Percentiles rank a stretch among this genome's conserved stretches.
These are phyloP conservation scores for Leccinum pachyderme DNA, from an alignment of 1,284 basidiomycete genomes.

Conservation along the genomic window DNA sequence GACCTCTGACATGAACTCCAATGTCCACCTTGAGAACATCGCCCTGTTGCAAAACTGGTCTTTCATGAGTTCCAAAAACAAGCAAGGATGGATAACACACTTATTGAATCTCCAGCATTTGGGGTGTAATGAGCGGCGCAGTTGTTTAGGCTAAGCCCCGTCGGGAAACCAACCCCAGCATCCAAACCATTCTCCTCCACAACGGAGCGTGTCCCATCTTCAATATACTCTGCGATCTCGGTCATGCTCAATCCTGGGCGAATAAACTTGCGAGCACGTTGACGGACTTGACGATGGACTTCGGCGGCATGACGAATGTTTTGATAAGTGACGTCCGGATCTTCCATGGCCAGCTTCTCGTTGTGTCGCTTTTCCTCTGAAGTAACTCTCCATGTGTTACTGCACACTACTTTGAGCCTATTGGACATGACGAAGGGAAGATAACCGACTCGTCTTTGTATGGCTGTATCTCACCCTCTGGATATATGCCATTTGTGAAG, in stretches of 20 bases:
- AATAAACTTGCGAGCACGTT: slow-evolving; percentile 80
- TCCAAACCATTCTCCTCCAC: slow-evolving; percentile 91
- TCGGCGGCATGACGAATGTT: slow-evolving; percentile 91
- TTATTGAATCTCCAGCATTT: slow-evolving; percentile 88
- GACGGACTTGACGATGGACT: slow-evolving; percentile 93
- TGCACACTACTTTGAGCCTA: slow-evolving; percentile 31
- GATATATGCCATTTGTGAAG: slow-evolving; percentile 84
- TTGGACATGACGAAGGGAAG: not conserved
- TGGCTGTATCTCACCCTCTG: slow-evolving; percentile 88
- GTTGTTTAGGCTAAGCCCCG: slow-evolving; percentile 91
- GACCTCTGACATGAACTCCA: slow-evolving; percentile 94
- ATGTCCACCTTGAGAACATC: slow-evolving; percentile 98
- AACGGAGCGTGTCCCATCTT: slow-evolving; percentile 85
- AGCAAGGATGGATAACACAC: slow-evolving; percentile 44
- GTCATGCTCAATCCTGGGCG: slow-evolving; percentile 94
- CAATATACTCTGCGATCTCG: slow-evolving; percentile 92
- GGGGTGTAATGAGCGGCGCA: slow-evolving; percentile 98
- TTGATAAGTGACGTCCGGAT: slow-evolving; percentile 83
- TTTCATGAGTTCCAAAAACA: slow-evolving; percentile 13
- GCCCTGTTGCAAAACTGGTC: slow-evolving; percentile 70
- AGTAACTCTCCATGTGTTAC: slow-evolving; percentile 84
- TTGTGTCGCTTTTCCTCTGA: slow-evolving; percentile 88
- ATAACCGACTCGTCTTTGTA: slow-evolving; percentile 84
- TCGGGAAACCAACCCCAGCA: slow-evolving; percentile 93
- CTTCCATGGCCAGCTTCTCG: slow-evolving; percentile 76